Percentiles rank a stretch among this genome's conserved stretches.
These are phyloP conservation scores for Cercospora sesami DNA, from an alignment of 2,329 filamentous ascomycete genomes.

Conservation along the genomic window DNA sequence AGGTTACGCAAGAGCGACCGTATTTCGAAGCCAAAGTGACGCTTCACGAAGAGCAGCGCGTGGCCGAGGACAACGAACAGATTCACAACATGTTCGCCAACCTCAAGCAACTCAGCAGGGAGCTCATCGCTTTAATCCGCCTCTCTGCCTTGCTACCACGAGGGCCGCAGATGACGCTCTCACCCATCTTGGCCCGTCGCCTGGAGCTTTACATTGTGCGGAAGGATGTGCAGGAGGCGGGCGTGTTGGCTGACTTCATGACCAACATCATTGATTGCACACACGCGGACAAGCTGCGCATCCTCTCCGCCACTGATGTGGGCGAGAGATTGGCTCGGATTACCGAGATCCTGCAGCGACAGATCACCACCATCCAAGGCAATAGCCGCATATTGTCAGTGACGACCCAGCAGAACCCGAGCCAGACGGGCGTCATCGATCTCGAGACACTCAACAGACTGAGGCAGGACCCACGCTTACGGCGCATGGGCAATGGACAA, in stretches of 20 bases:
- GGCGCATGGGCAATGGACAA: constrained; percentile 39
- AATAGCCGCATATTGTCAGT: constrained; percentile 83
- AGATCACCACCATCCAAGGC: constrained; percentile 80
- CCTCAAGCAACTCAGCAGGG: constrained; percentile 79
- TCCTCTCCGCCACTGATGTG: constrained; percentile 78
- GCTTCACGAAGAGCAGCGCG: constrained; percentile 63
- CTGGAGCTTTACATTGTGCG: constrained; percentile 84
- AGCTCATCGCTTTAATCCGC: constrained; percentile 80
- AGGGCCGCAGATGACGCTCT: constrained; percentile 65
- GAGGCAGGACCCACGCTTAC: constrained; percentile 46
- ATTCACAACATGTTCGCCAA: constrained; percentile 72
- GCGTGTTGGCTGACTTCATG: constrained; percentile 92
- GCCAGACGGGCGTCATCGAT: constrained; percentile 42
- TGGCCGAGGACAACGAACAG: constrained; percentile 53
- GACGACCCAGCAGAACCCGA: constrained; percentile 57
- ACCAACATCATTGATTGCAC: constrained; percentile 83
- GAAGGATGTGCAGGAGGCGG: constrained; percentile 79
- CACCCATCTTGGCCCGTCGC: constrained; percentile 79
- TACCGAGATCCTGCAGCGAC: constrained; percentile 77
- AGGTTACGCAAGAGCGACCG: constrained; percentile 72
- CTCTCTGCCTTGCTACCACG: constrained; percentile 81
- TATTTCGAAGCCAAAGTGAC: constrained; percentile 82
- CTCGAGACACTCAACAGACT: constrained; percentile 47
- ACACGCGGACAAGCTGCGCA: constrained; percentile 85
- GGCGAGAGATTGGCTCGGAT: constrained; percentile 77